Percentiles rank a stretch among this genome's conserved stretches.
Evolutionary conservation across 2,329 filamentous ascomycete genomes (phyloP).

Genomic region (Helotiales sp.): DNA sequence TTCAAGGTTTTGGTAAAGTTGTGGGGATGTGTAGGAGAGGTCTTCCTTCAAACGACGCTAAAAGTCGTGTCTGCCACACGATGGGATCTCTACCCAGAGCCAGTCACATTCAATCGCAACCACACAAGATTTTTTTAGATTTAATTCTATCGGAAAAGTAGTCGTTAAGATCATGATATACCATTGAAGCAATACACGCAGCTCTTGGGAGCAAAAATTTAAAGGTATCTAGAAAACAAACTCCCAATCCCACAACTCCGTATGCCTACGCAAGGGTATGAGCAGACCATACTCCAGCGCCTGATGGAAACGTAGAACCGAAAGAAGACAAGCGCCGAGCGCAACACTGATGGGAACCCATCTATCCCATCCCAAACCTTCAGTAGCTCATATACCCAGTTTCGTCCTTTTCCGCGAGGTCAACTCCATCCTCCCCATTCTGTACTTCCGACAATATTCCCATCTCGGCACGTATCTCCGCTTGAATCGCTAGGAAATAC

Average conservation of each 20-base stretch:
- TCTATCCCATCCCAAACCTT: constrained; percentile 8
- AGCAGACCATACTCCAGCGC: constrained; percentile 15
- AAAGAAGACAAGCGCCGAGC: background rate
- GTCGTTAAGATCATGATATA: background rate
- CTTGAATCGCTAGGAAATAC: constrained; percentile 88
- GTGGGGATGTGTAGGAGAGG: no score
- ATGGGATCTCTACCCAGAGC: no score
- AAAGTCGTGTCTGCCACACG: no score
- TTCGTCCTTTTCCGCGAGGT: constrained; percentile 30
- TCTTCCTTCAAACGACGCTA: no score
- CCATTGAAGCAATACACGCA: constrained; percentile 4
- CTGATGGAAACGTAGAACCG: constrained; percentile 8
- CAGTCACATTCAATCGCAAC: background rate
- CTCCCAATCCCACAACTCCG: constrained; percentile 1
- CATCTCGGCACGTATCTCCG: constrained; percentile 62
- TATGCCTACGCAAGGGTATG: constrained; percentile 16
- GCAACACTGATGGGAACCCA: background rate
- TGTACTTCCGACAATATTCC: constrained; percentile 18
- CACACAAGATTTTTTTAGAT: background rate
- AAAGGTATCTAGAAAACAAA: constrained; percentile 17
- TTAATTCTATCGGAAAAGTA: background rate
- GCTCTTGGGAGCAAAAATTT: constrained; percentile 14
- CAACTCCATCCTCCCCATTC: constrained; percentile 17
- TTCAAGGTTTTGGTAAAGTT: no score
- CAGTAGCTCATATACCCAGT: constrained; percentile 39